Evolutionary conservation across 2,329 filamentous ascomycete genomes (phyloP).

Genomic region (Talaromyces verruculosus): DNA sequence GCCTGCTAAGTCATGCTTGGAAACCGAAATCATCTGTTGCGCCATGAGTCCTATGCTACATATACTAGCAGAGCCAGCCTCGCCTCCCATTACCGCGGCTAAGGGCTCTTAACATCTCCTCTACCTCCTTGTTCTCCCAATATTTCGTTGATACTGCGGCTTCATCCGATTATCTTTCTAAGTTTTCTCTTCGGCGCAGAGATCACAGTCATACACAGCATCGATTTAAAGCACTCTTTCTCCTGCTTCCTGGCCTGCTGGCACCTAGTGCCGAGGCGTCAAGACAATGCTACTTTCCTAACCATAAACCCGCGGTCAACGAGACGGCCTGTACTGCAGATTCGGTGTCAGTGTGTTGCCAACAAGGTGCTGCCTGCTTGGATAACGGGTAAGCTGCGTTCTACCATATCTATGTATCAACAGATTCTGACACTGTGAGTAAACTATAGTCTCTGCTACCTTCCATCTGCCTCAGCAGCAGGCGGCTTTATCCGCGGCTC

Average conservation of each 20-base stretch:
- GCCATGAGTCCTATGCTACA: neutral
- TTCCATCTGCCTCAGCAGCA: conserved; percentile 6
- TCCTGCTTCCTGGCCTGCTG: neutral
- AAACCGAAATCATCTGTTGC: neutral
- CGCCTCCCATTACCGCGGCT: neutral
- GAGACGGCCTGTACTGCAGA: neutral
- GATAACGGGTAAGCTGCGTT: neutral
- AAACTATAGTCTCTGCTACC: conserved; percentile 2
- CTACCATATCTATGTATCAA: neutral
- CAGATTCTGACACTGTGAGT: neutral
- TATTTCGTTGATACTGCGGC: neutral
- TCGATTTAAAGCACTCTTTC: neutral
- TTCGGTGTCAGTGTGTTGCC: conserved; percentile 1
- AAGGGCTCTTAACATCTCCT: neutral
- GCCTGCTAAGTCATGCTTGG: neutral
- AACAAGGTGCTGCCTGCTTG: neutral
- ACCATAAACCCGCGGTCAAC: neutral
- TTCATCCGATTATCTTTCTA: neutral
- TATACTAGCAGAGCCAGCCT: neutral
- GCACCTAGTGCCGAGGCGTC: neutral
- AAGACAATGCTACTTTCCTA: conserved; percentile 1
- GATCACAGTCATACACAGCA: neutral
- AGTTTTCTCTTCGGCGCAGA: neutral
- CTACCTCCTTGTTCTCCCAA: neutral
- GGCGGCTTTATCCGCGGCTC: neutral